Evolutionary conservation across 371 early-diverging fungal species (phyloP).

Genomic region (Syncephalis plumigaleata): DNA sequence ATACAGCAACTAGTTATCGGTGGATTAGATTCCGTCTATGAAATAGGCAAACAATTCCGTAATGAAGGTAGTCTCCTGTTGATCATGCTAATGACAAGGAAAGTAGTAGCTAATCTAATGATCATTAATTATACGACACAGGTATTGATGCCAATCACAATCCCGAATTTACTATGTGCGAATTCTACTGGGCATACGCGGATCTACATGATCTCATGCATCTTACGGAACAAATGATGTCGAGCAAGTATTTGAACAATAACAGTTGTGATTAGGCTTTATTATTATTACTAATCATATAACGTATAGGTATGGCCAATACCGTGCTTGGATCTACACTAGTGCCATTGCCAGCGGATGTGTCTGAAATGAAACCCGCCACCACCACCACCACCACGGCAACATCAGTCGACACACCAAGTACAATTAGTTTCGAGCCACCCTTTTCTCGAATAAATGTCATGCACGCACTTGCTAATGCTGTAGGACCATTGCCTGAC

Average conservation of each 20-base stretch:
- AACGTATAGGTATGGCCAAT: slow-evolving; percentile 12
- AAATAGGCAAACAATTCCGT: slow-evolving; percentile 99
- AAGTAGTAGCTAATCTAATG: too few relatives aligned
- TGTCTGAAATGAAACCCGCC: too few relatives aligned
- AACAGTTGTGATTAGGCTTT: too few relatives aligned
- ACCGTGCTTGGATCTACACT: slow-evolving; percentile 72
- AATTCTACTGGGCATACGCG: slow-evolving; percentile 99
- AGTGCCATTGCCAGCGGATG: slow-evolving; percentile 56
- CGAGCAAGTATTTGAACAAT: slow-evolving; percentile 92
- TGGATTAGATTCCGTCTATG: slow-evolving; percentile 98
- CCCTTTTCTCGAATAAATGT: slow-evolving; percentile 95
- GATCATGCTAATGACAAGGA: too few relatives aligned
- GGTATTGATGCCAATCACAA: slow-evolving; percentile 99
- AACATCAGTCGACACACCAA: neutral
- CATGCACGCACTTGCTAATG: slow-evolving; percentile 84
- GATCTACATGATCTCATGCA: slow-evolving; percentile 95
- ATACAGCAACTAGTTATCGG: slow-evolving; percentile 62
- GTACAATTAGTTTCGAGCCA: slow-evolving; percentile 86
- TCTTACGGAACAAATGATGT: slow-evolving; percentile 86
- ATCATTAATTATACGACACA: slow-evolving; percentile 98
- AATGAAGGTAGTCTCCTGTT: slow-evolving; percentile 90
- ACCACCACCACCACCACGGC: too few relatives aligned
- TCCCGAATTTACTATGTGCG: slow-evolving; percentile 99
- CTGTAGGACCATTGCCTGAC: slow-evolving; percentile 83
- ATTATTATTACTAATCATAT: too few relatives aligned